phyloP scores from a whole-genome alignment of 2,329 filamentous ascomycete genomes.

The Exophiala sp. region DNA sequence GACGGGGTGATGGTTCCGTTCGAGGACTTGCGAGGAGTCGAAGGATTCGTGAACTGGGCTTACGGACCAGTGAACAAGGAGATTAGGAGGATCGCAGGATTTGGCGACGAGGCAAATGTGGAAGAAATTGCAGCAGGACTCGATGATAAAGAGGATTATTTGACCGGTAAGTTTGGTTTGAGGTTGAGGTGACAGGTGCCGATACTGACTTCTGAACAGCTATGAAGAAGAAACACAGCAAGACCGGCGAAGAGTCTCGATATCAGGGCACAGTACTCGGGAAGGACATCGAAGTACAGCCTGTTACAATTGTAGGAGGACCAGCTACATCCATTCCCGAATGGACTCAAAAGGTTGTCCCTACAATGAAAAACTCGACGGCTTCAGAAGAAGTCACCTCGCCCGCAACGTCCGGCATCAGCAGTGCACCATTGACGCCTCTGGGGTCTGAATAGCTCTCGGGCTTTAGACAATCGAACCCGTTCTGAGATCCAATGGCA shows the following conservation, averaged over 20 bases:
- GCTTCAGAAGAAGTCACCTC: slow-evolving; percentile 13
- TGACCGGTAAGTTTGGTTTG: slow-evolving; percentile 50
- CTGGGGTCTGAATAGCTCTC: slow-evolving; percentile 12
- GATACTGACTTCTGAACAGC: slow-evolving; percentile 41
- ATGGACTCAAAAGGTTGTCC: slow-evolving; percentile 48
- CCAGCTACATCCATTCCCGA: slow-evolving; percentile 59
- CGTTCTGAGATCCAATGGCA: no score
- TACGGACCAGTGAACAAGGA: slow-evolving; percentile 67
- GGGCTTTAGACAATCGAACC: not conserved
- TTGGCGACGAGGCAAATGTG: slow-evolving; percentile 51
- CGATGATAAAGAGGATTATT: slow-evolving; percentile 60
- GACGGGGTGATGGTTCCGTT: slow-evolving; percentile 28
- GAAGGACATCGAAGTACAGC: slow-evolving; percentile 61
- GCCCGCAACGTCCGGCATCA: slow-evolving; percentile 25
- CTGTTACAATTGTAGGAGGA: slow-evolving; percentile 73
- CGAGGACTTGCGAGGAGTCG: slow-evolving; percentile 71
- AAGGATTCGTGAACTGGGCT: slow-evolving; percentile 75
- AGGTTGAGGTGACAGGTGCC: slow-evolving; percentile 4
- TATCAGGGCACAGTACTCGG: slow-evolving; percentile 82
- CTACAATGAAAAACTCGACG: slow-evolving; percentile 1
- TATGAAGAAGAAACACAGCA: slow-evolving; percentile 88
- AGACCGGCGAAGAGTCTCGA: slow-evolving; percentile 77
- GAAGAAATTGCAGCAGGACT: slow-evolving; percentile 42
- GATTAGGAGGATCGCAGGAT: slow-evolving; percentile 71
- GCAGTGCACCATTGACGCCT: slow-evolving; percentile 22